Conservation (phyloP, 78 protist species). For the Protostelium mycophagum region DNA sequence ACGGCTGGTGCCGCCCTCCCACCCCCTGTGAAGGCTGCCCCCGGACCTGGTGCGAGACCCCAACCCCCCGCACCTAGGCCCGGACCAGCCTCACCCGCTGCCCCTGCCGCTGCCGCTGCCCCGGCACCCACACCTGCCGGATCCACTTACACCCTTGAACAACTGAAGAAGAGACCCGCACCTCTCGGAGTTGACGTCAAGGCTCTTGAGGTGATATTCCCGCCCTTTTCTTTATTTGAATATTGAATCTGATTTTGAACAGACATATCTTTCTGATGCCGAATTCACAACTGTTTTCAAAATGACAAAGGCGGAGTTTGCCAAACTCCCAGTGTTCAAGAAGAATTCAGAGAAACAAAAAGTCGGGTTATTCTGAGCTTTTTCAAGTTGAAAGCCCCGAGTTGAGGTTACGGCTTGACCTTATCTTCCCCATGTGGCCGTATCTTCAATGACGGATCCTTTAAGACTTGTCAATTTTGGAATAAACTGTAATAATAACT, state of each 20-base stretch:
- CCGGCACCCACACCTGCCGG: constrained; percentile 6
- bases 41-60: constrained; percentile 5
- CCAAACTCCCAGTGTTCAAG: constrained; percentile 38
- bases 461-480: too few species aligned
- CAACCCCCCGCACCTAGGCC: constrained; percentile 20
- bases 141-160: constrained; percentile 2
- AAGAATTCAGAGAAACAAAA: constrained; percentile 16
- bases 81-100: background rate
- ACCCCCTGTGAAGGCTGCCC: constrained; percentile 6
- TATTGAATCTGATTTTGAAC: background rate
- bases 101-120: constrained; percentile 19
- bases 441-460: too few species aligned
- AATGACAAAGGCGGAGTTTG: constrained; percentile 32
- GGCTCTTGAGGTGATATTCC: constrained; percentile 22
- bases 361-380: constrained; percentile 26
- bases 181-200: constrained; percentile 17
- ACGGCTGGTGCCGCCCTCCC: background rate
- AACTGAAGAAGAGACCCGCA: constrained; percentile 37
- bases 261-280: constrained; percentile 33
- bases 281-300: constrained; percentile 24
- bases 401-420: too few species aligned
- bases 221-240: too few species aligned
- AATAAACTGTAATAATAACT: too few species aligned
- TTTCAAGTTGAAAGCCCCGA: too few species aligned
- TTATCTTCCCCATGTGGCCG: too few species aligned